A percentile compares a stretch with the other conserved stretches of the same genome.
These are phyloP conservation scores for Shiraia bambusicola DNA, from an alignment of 2,329 filamentous ascomycete species.

Conservation along the genomic window DNA sequence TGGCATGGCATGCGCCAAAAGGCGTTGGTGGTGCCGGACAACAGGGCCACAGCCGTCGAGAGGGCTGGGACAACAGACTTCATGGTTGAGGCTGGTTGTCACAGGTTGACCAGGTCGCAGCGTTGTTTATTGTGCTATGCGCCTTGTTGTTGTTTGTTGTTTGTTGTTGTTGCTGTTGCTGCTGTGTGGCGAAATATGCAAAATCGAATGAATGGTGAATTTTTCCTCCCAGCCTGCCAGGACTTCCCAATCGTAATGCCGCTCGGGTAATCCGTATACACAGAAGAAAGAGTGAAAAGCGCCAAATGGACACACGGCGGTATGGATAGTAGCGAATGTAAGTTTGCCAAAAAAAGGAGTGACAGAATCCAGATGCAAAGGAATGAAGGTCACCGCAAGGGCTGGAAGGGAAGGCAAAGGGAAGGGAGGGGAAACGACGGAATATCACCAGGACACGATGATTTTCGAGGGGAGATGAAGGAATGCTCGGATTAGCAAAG, in stretches of 20 bases:
- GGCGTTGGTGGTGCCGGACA: constrained; percentile 55
- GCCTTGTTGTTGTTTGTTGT: background rate
- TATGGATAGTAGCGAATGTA: constrained; percentile 28
- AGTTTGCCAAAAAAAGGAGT: constrained; percentile 25
- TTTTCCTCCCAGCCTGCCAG: constrained; percentile 30
- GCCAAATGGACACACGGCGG: constrained; percentile 13
- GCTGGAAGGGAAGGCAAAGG: constrained; percentile 23
- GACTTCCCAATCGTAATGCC: constrained; percentile 22
- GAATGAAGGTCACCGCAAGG: constrained; percentile 33
- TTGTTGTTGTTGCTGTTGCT: constrained; percentile 9
- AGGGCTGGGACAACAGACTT: constrained; percentile 31
- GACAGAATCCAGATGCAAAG: constrained; percentile 25
- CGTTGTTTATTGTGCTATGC: background rate
- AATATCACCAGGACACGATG: constrained; percentile 31
- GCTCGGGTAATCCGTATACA: constrained; percentile 22
- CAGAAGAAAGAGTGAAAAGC: constrained; percentile 32
- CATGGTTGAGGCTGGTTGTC: constrained; percentile 20
- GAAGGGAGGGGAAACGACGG: constrained; percentile 25
- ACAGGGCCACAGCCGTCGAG: constrained; percentile 31
- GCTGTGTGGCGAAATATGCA: background rate
- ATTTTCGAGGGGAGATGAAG: constrained; percentile 42
- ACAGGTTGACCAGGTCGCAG: constrained; percentile 2
- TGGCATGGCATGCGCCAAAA: constrained; percentile 71
- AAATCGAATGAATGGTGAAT: background rate
- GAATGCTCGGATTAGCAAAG: constrained; percentile 40